Base-by-base conservation (phyloP, 495 filamentous ascomycete species). In the Tuber brumale region DNA sequence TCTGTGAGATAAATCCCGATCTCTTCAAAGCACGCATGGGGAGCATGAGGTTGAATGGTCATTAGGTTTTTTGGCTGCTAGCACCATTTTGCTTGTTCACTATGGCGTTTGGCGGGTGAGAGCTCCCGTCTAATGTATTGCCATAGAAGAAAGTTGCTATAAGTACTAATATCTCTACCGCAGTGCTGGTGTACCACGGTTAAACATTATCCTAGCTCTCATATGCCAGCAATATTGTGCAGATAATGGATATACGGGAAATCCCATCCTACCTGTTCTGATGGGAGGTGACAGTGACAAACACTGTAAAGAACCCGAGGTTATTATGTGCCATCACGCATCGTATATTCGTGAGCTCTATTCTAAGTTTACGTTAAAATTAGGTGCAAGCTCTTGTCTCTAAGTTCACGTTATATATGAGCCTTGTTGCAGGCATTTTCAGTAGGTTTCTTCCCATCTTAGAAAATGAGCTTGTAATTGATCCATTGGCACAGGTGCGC, bases 21-120 rank as follows among this genome's bases (percentile, higher is more conserved):
- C 19, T 43, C 57, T 41, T 70, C 12, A 19, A 37, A 18, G 37
- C 75, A 35, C 19, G 42, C 45, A 43, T 73, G 5, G 8, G 10
- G 19, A 21, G 23, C 43, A n/a, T 9, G 57, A 73, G 35, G 42
- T 70, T 51, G 48, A 74, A 70, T 45, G 69, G 76, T 80, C 66
- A 80, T 51, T 74, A 97, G 93, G 88, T 97, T 48, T 93, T 87
- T 83, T 99, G 94, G 93, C 85, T 99, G 23, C 80, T 99, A 16
- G 89, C 88, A 0, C 91, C 92, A 6, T 93, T 92, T 83, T 85
- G 91, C 39, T 81, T 96, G 10, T 93, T 91, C 82, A 91, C 92
- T 0, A 85, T 97, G 69, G 94, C 93, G 0, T 93, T 94, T 81
- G 95, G 95, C 35, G 74, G 94, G 92, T 77, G 87, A 91, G 39